Evolutionary conservation across 73 alveolate genomes (phyloP).

Genomic region (Symbiodinium natans): DNA sequence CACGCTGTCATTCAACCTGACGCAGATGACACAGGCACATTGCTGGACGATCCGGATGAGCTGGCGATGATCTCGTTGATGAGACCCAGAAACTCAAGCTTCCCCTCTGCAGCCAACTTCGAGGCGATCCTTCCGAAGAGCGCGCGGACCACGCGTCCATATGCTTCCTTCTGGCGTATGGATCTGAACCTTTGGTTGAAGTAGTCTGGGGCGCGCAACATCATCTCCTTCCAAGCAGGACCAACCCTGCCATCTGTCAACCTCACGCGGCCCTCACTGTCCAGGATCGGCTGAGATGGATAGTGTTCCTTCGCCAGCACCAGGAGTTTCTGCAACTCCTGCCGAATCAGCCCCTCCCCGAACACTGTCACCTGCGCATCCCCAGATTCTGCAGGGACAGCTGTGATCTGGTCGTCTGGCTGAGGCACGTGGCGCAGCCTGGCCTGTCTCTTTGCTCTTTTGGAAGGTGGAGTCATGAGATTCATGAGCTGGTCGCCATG

Average conservation of each 20-base stretch:
- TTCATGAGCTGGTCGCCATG: too few species aligned
- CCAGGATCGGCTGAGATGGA: background rate
- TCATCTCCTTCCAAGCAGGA: background rate
- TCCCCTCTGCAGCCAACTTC: background rate
- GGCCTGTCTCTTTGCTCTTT: too few species aligned
- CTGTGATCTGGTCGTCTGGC: too few species aligned
- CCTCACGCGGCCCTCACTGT: background rate
- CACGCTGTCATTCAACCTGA: too few species aligned
- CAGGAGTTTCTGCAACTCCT: constrained; percentile 7
- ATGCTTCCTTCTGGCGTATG: background rate
- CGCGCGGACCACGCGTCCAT: background rate
- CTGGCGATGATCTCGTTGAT: too few species aligned
- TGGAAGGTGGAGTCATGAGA: too few species aligned
- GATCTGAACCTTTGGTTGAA: background rate
- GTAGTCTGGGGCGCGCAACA: background rate
- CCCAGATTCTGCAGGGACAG: too few species aligned
- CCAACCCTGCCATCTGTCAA: background rate
- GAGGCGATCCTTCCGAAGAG: background rate
- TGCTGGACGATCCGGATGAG: too few species aligned
- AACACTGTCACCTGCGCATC: too few species aligned
- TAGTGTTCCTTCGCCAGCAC: background rate
- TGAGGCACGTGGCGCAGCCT: too few species aligned
- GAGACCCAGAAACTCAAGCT: too few species aligned
- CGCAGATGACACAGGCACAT: too few species aligned
- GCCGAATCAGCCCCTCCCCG: constrained; percentile 8